Conservation (phyloP, 805 yeast species). For the Deakozyma indianensis region DNA sequence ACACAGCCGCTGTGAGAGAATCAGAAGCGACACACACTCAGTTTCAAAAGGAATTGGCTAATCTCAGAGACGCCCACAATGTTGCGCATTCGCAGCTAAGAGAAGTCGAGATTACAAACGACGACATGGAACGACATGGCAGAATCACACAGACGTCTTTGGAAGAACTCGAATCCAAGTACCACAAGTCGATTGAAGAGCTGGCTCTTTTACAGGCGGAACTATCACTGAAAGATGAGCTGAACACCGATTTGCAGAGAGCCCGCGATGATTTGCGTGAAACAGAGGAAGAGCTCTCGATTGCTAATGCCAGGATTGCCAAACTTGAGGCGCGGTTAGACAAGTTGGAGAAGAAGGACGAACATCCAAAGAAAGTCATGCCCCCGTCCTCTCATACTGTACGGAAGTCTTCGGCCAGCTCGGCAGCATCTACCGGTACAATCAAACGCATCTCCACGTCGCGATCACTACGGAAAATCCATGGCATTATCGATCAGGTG, state of each 20-base stretch:
- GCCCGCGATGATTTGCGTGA: conserved; percentile 21
- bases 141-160: conserved; percentile 22
- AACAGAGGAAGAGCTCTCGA: conserved; percentile 19
- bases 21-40: conserved; percentile 12
- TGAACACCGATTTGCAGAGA: conserved; percentile 17
- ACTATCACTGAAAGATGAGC: conserved; percentile 17
- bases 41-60: conserved; percentile 14
- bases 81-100: conserved; percentile 21
- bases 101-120: conserved; percentile 30
- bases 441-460: conserved; percentile 11
- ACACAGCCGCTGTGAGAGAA: conserved; percentile 18
- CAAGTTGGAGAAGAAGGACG: conserved; percentile 3
- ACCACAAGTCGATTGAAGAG: conserved; percentile 24
- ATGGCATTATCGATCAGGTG: conserved; percentile 18
- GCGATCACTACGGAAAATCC: conserved; percentile 15
- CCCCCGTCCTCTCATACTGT: background rate
- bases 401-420: background rate
- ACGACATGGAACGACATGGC: conserved; percentile 29
- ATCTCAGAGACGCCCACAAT: conserved; percentile 19
- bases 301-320: conserved; percentile 6
- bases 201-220: conserved; percentile 28
- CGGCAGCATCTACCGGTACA: background rate
- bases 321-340: conserved; percentile 4
- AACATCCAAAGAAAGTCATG: background rate
- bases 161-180: conserved; percentile 23